Evolutionary conservation across 2,329 filamentous ascomycete genomes (phyloP).

Genomic region (Pleurostoma richardsiae): DNA sequence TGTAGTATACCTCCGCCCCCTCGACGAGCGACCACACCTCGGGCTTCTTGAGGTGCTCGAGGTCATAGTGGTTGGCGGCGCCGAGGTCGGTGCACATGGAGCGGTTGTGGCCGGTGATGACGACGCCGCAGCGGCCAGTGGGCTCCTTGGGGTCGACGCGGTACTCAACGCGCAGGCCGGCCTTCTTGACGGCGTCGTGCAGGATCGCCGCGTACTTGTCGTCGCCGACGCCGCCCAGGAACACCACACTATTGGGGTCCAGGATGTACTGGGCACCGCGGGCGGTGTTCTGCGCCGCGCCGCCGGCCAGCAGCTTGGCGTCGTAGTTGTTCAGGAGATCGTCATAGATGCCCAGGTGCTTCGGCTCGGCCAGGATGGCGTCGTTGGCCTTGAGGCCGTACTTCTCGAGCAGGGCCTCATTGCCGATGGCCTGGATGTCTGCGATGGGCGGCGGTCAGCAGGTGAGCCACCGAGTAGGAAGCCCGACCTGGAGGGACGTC

Average conservation of each 20-base stretch:
- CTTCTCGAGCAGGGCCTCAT: slow-evolving; percentile 82
- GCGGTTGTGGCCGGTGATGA: slow-evolving; percentile 96
- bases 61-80: slow-evolving; percentile 94
- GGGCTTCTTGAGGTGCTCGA: slow-evolving; percentile 86
- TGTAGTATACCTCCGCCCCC: slow-evolving; percentile 83
- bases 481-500: no score
- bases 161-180: slow-evolving; percentile 91
- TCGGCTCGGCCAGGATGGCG: slow-evolving; percentile 90
- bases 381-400: slow-evolving; percentile 95
- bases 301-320: slow-evolving; percentile 91
- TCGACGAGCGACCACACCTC: slow-evolving; percentile 91
- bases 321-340: slow-evolving; percentile 89
- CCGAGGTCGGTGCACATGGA: slow-evolving; percentile 92
- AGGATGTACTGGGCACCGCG: slow-evolving; percentile 96
- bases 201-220: slow-evolving; percentile 95
- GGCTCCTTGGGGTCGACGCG: slow-evolving; percentile 78
- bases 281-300: slow-evolving; percentile 95
- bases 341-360: slow-evolving; percentile 87
- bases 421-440: slow-evolving; percentile 89
- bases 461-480: no score
- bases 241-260: slow-evolving; percentile 81
- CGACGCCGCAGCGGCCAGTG: slow-evolving; percentile 90
- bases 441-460: slow-evolving; percentile 7
- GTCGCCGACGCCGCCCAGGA: slow-evolving; percentile 87
- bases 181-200: slow-evolving; percentile 77